A percentile compares a stretch with the other conserved stretches of the same genome.
These are phyloP conservation scores for Exophiala sp. DNA, from an alignment of 2,329 filamentous ascomycete species.

Conservation along the genomic window DNA sequence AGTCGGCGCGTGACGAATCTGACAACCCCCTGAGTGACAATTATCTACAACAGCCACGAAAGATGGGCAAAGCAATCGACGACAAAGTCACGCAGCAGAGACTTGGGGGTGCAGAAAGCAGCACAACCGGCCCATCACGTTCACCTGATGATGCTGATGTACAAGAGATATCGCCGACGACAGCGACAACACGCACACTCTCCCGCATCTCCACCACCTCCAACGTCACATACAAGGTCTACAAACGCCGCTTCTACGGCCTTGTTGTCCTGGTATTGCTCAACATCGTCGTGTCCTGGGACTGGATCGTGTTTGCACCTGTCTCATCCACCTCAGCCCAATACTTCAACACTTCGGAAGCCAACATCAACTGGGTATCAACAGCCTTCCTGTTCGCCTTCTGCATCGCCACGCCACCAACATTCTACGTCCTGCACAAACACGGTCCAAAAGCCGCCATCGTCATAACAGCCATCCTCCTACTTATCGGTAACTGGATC, in stretches of 20 bases:
- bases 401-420: constrained; percentile 66
- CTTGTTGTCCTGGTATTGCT: constrained; percentile 77
- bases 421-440: constrained; percentile 73
- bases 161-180: no score
- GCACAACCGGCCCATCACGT: no score
- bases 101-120: no score
- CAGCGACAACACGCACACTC: constrained; percentile 8
- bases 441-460: constrained; percentile 71
- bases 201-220: constrained; percentile 23
- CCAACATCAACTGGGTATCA: constrained; percentile 86
- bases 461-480: constrained; percentile 66
- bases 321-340: constrained; percentile 69
- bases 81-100: no score
- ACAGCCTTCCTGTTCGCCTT: constrained; percentile 87
- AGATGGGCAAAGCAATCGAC: no score
- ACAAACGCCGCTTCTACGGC: constrained; percentile 87
- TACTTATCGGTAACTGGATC: constrained; percentile 86
- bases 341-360: constrained; percentile 73
- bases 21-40: no score
- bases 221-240: constrained; percentile 52
- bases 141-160: no score
- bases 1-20: no score
- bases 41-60: no score
- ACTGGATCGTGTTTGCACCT: constrained; percentile 91
- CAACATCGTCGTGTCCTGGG: constrained; percentile 93